Evolutionary conservation across 2,329 filamentous ascomycete genomes (phyloP).

Genomic region (Aspergillus terreus): DNA sequence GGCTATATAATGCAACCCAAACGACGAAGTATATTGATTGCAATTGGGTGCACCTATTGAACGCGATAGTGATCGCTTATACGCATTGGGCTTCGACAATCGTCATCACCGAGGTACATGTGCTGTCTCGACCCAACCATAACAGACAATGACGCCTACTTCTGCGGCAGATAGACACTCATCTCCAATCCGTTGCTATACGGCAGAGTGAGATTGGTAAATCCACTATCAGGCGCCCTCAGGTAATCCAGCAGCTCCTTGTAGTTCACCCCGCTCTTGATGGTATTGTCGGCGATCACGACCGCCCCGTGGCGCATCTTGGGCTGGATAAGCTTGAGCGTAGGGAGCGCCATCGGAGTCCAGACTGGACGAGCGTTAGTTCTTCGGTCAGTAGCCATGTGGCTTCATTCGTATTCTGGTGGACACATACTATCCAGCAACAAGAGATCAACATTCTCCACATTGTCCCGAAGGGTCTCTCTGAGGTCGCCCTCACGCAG

Average conservation of each 20-base stretch:
- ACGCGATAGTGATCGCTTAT: not conserved
- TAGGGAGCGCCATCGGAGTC: conserved; percentile 48
- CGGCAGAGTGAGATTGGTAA: conserved; percentile 48
- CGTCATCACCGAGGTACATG: not conserved
- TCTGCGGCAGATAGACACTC: conserved; percentile 30
- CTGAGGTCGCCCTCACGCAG: conserved; percentile 56
- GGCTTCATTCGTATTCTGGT: not conserved
- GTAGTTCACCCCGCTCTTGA: conserved; percentile 40
- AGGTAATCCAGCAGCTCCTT: conserved; percentile 22
- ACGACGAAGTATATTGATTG: not conserved
- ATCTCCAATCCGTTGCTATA: conserved; percentile 49
- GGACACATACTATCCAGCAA: conserved; percentile 58
- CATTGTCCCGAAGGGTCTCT: conserved; percentile 51
- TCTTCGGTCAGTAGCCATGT: not conserved
- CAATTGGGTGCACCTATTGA: not conserved
- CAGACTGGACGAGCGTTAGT: not conserved
- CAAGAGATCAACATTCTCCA: conserved; percentile 54
- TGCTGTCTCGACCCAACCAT: not conserved
- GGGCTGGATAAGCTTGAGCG: conserved; percentile 46
- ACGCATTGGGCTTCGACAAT: not conserved
- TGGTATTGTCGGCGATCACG: conserved; percentile 50
- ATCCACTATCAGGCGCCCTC: conserved; percentile 46
- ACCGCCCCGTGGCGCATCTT: conserved; percentile 46
- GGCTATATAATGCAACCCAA: not conserved
- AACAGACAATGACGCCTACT: not conserved